phyloP scores from a whole-genome alignment of 2,329 filamentous ascomycete species.

The Trichoderma gracile region DNA sequence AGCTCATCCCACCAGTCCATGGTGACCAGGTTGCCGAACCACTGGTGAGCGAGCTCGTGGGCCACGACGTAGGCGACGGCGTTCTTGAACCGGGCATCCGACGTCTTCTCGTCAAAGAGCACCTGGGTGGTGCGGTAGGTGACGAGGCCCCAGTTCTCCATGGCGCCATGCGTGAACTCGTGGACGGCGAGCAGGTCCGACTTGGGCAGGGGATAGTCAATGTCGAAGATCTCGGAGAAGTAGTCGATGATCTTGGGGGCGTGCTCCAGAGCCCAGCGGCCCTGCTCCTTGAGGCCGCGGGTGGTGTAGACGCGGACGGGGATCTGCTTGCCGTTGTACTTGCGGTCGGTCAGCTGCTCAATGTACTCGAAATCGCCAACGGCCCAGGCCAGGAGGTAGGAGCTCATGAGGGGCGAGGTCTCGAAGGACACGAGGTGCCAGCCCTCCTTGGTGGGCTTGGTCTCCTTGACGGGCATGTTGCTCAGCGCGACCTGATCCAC shows the following conservation, averaged over 20 bases:
- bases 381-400: slow-evolving; percentile 88
- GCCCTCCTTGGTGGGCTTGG: slow-evolving; percentile 59
- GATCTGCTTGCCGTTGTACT: slow-evolving; percentile 87
- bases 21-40: slow-evolving; percentile 93
- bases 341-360: slow-evolving; percentile 83
- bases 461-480: slow-evolving; percentile 89
- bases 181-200: slow-evolving; percentile 87
- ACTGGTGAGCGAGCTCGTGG: slow-evolving; percentile 96
- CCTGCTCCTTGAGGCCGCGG: slow-evolving; percentile 89
- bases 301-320: slow-evolving; percentile 97
- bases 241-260: slow-evolving; percentile 93
- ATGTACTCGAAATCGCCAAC: slow-evolving; percentile 97
- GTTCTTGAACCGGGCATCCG: slow-evolving; percentile 88
- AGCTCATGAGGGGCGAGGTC: slow-evolving; percentile 86
- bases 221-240: slow-evolving; percentile 91
- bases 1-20: slow-evolving; percentile 97
- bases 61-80: slow-evolving; percentile 95
- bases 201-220: slow-evolving; percentile 92
- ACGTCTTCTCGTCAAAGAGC: slow-evolving; percentile 91
- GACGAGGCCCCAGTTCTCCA: slow-evolving; percentile 97
- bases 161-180: slow-evolving; percentile 84
- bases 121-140: slow-evolving; percentile 95
- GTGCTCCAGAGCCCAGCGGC: slow-evolving; percentile 83
- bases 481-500: slow-evolving; percentile 84
- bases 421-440: slow-evolving; percentile 78